phyloP scores from a whole-genome alignment of 176 grass and related monocot genomes.

The Hsuehochloa calcarea region DNA sequence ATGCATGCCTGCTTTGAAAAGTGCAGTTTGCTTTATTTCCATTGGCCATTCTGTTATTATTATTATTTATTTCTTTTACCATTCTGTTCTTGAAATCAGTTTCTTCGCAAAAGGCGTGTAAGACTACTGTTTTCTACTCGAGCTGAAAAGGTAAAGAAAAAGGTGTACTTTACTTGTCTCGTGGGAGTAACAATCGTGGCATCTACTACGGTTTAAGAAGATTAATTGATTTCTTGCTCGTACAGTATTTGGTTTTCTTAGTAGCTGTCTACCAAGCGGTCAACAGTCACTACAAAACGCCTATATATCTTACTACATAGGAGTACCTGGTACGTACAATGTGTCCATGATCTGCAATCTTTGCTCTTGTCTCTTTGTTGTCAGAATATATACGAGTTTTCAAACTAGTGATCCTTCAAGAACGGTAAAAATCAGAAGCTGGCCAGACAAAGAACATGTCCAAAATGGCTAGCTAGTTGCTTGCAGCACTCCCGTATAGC shows the following conservation, averaged over 20 bases:
- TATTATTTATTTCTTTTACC: not conserved
- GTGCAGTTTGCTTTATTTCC: not conserved
- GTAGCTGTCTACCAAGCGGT: not conserved
- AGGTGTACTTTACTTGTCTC: not conserved
- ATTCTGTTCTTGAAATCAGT: not conserved
- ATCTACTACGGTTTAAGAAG: not conserved
- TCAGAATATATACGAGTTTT: not conserved
- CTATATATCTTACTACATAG: no score
- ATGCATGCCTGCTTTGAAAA: slow-evolving; percentile 11
- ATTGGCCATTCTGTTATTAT: not conserved
- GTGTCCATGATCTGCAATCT: not conserved
- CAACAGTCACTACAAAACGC: no score
- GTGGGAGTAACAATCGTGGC: not conserved
- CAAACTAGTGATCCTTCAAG: not conserved
- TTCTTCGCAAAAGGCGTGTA: not conserved
- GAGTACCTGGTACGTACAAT: no score
- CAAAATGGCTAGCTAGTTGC: not conserved
- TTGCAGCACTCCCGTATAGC: not conserved
- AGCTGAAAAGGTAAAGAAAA: not conserved
- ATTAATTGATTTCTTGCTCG: no score
- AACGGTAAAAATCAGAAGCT: not conserved
- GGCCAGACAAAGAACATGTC: not conserved
- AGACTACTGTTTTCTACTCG: not conserved
- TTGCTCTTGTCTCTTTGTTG: not conserved
- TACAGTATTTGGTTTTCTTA: no score